Conservation (phyloP, 2,329 filamentous ascomycete species). For the Ophiocordyceps camponoti-saundersi region DNA sequence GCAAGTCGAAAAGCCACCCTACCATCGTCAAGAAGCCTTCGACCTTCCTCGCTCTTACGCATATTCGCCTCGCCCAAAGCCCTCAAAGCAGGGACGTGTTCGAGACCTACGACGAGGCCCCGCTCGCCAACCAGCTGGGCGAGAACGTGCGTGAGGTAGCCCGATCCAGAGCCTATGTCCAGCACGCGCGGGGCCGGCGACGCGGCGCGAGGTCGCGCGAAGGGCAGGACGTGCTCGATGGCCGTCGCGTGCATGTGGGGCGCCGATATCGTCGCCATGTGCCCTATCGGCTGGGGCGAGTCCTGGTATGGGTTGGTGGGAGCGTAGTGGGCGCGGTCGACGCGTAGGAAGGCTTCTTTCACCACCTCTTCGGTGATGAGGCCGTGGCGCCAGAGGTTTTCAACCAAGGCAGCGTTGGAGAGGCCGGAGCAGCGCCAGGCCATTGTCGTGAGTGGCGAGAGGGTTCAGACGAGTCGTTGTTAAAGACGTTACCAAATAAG, state of each 20-base stretch:
- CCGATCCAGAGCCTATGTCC: slow-evolving; percentile 60
- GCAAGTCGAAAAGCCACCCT: slow-evolving; percentile 57
- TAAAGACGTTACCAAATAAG: background rate
- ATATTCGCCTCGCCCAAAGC: slow-evolving; percentile 50
- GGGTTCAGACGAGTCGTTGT: background rate
- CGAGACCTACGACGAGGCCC: slow-evolving; percentile 49
- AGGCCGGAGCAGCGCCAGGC: slow-evolving; percentile 74
- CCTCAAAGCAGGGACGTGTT: slow-evolving; percentile 51
- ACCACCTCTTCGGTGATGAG: slow-evolving; percentile 60
- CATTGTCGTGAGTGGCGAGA: slow-evolving; percentile 37
- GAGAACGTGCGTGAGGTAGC: slow-evolving; percentile 77
- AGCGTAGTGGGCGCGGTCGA: slow-evolving; percentile 78
- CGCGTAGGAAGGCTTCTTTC: slow-evolving; percentile 68
- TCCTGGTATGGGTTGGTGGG: slow-evolving; percentile 51
- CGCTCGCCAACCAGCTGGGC: slow-evolving; percentile 52
- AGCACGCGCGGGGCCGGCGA: slow-evolving; percentile 36
- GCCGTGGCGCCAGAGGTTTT: slow-evolving; percentile 55
- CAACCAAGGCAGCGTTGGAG: slow-evolving; percentile 58
- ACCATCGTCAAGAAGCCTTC: slow-evolving; percentile 41
- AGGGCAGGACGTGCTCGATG: slow-evolving; percentile 29
- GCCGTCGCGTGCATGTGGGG: slow-evolving; percentile 45
- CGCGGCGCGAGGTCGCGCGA: slow-evolving; percentile 17
- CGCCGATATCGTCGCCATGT: slow-evolving; percentile 38
- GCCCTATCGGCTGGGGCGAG: slow-evolving; percentile 36
- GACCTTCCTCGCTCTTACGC: slow-evolving; percentile 41